Base-by-base conservation (phyloP, 306 rosid species). In the Cicer arietinum region DNA sequence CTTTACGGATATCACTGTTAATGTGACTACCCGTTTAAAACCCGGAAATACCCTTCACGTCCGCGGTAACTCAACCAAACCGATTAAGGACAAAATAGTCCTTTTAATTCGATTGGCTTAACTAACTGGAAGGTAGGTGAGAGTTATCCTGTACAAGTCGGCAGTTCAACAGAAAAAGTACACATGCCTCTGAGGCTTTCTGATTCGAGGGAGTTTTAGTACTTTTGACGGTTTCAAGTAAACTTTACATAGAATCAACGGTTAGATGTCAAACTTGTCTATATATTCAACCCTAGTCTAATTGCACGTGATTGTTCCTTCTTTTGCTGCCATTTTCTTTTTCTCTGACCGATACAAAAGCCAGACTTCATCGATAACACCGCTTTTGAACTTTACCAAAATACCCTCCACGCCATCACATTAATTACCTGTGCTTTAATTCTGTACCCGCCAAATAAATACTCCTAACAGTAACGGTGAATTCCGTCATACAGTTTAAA, bases 81-180 rank as follows among this genome's bases (percentile, higher is more conserved):
- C 74, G 43, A 74, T 6, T 13, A 12, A 60, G 88, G 93, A 47
- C 7, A 80, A 20, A 30, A 0, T 6, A 16, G 96, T 85, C 81
- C 58, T 74, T 82, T 71, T 3, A 0, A 0, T 1, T 2, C 0
- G 1, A 0, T 6, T 13, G 67, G 46, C 42, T 73, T 84, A 86
- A 88, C 92, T 81, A 88, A 90, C 89, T 69, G 73, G 69, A 82
- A 73, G 88, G 92, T 88, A 51, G 85, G 85, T 75, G 77, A 61
- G 50, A 65, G 39, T 79, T 41, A 89, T 88, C 87, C 73, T 80
- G 88, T 87, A 80, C 83, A 68, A 14, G 53, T 65, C 56, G 71
- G 82, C 83, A 82, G 85, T 77, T 81, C 81, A 76, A 67, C 81
- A 46, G 79, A 80, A 43, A 51, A 83, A 79, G 87, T 83, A 82